These are phyloP conservation scores for Diaporthe sp. DNA, from an alignment of 2,329 filamentous ascomycete genomes.

Conservation along the genomic window DNA sequence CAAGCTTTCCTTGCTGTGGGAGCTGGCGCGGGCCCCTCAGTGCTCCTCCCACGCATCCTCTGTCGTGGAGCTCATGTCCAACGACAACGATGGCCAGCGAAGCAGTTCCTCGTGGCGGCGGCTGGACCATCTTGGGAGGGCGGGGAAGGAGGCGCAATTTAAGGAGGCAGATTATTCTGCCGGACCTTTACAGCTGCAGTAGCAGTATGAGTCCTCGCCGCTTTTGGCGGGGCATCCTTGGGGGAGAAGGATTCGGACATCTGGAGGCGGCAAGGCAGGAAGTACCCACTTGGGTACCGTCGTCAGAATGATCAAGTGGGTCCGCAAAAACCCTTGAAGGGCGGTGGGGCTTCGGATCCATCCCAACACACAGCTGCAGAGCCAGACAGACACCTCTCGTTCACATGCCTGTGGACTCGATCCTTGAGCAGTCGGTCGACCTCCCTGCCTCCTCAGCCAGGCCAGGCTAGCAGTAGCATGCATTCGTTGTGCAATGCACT, in stretches of 20 bases:
- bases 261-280: conserved; percentile 11
- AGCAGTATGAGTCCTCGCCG: conserved; percentile 25
- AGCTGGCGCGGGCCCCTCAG: conserved; percentile 4
- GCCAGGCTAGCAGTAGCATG: not conserved
- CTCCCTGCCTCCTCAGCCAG: not conserved
- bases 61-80: not conserved
- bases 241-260: conserved; percentile 15
- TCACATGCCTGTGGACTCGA: conserved; percentile 29
- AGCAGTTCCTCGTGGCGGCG: not conserved
- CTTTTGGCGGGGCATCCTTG: conserved; percentile 33
- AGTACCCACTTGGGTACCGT: conserved; percentile 16
- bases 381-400: not conserved
- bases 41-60: conserved; percentile 1
- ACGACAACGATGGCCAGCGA: not conserved
- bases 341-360: conserved; percentile 17
- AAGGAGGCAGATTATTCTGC: conserved; percentile 20
- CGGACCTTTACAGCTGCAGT: conserved; percentile 2
- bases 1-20: conserved; percentile 28
- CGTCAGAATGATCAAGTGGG: conserved; percentile 31
- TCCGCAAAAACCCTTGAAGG: conserved; percentile 16
- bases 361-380: not conserved
- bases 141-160: not conserved
- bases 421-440: not conserved
- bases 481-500: not conserved
- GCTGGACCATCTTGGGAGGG: not conserved